phyloP scores from a whole-genome alignment of 768 basidiomycete species.

The Dioszegia crocea region DNA sequence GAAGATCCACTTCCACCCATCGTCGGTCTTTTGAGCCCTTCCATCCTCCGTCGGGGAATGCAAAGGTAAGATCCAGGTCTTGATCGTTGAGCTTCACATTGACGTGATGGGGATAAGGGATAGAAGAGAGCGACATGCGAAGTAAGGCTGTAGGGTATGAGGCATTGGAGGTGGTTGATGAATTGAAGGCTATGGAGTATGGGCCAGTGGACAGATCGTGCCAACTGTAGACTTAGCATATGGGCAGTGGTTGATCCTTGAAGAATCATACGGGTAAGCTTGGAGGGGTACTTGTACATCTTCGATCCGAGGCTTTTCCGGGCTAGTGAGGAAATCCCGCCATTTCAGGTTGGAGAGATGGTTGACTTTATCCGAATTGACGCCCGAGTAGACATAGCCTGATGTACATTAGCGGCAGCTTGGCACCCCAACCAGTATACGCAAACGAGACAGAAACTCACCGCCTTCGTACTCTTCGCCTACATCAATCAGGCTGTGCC shows the following conservation, averaged over 20 bases:
- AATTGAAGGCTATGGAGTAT: constrained; percentile 32
- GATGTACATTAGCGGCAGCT: background rate
- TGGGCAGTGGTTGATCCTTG: no score
- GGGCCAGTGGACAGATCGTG: constrained; percentile 22
- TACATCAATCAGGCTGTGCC: constrained; percentile 44
- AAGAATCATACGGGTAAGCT: constrained; percentile 46
- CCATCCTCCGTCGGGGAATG: constrained; percentile 20
- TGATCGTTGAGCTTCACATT: constrained; percentile 22
- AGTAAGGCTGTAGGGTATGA: constrained; percentile 38
- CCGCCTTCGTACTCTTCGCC: constrained; percentile 49
- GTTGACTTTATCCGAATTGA: constrained; percentile 29
- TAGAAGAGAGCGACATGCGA: constrained; percentile 42
- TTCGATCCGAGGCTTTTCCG: constrained; percentile 30
- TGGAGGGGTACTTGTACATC: constrained; percentile 42
- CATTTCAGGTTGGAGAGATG: constrained; percentile 34
- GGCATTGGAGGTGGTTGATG: constrained; percentile 8
- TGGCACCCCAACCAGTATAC: background rate
- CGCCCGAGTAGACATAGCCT: constrained; percentile 44
- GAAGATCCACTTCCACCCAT: constrained; percentile 38
- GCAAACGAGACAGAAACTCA: constrained; percentile 11
- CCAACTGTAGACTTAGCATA: constrained; percentile 26
- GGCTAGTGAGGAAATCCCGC: constrained; percentile 27
- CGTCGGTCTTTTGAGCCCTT: constrained; percentile 37
- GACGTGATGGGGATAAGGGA: constrained; percentile 36
- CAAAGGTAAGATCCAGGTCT: constrained; percentile 14